phyloP scores from a whole-genome alignment of 2,329 filamentous ascomycete genomes.

The Lachnellula arida region DNA sequence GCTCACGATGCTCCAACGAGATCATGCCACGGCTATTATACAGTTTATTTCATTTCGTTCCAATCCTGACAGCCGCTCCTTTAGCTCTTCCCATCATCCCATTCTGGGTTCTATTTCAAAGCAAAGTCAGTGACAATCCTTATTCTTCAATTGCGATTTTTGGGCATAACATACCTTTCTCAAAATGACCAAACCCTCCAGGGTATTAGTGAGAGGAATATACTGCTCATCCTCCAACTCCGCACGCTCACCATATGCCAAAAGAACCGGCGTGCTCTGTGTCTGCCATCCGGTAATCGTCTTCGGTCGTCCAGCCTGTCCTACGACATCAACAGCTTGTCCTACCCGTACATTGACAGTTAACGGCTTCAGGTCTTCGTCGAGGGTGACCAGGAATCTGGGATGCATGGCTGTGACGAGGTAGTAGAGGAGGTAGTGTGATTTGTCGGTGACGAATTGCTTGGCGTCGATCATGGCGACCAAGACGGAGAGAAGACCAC shows the following conservation, averaged over 20 bases:
- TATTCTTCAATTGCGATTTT: neutral
- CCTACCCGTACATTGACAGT: slow-evolving; percentile 96
- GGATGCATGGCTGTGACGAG: slow-evolving; percentile 96
- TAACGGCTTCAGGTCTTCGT: slow-evolving; percentile 89
- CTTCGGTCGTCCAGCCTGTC: slow-evolving; percentile 94
- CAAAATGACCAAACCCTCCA: slow-evolving; percentile 93
- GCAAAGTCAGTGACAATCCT: slow-evolving; percentile 7
- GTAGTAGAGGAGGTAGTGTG: slow-evolving; percentile 96
- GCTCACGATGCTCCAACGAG: slow-evolving; percentile 18
- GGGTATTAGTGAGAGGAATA: slow-evolving; percentile 80
- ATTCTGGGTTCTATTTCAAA: slow-evolving; percentile 47
- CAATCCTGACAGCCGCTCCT: slow-evolving; percentile 11
- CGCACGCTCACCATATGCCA: slow-evolving; percentile 91
- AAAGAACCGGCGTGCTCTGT: slow-evolving; percentile 93
- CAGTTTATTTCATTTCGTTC: slow-evolving; percentile 28
- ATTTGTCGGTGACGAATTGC: slow-evolving; percentile 63
- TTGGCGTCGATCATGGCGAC: slow-evolving; percentile 95
- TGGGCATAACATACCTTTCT: slow-evolving; percentile 68
- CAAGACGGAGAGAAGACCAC: slow-evolving; percentile 83
- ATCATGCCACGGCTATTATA: slow-evolving; percentile 31
- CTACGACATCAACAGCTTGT: slow-evolving; percentile 96
- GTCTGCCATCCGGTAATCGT: slow-evolving; percentile 99
- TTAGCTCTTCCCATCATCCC: slow-evolving; percentile 45
- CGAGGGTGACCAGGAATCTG: slow-evolving; percentile 90
- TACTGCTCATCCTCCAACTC: slow-evolving; percentile 98